These are phyloP conservation scores for Arabis alpina DNA, from an alignment of 345 rosid species.

Conservation along the genomic window DNA sequence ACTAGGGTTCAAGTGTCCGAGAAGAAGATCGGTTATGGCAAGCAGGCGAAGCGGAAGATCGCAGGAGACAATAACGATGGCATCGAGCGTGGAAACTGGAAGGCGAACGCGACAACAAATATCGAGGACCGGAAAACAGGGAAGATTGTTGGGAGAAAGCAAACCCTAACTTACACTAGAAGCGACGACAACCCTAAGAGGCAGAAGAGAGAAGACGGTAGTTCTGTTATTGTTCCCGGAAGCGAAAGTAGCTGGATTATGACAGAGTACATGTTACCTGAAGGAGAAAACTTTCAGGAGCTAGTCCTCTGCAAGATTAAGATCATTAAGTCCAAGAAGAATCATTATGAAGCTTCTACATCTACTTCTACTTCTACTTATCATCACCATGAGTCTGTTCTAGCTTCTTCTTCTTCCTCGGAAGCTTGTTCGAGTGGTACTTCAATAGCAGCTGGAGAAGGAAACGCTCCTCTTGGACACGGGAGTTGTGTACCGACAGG, in stretches of 20 bases:
- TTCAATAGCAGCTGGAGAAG: too few relatives aligned
- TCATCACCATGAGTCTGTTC: background rate
- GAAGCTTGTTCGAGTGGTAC: too few relatives aligned
- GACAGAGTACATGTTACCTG: constrained; percentile 13
- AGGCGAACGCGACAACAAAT: background rate
- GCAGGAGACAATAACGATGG: background rate
- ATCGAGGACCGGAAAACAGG: background rate
- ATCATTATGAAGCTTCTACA: background rate
- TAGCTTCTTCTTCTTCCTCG: too few relatives aligned
- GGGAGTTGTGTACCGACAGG: too few relatives aligned
- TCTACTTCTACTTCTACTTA: background rate
- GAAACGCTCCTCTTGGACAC: too few relatives aligned
- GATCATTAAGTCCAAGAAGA: background rate
- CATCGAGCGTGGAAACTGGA: background rate
- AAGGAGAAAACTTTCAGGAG: background rate
- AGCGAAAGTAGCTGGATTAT: constrained; percentile 18
- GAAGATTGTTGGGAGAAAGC: background rate
- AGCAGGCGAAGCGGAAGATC: background rate
- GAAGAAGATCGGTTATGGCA: background rate
- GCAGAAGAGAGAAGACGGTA: background rate
- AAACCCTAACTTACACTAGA: background rate
- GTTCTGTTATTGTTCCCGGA: background rate
- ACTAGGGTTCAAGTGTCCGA: background rate
- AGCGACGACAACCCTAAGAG: background rate
- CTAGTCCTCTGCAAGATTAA: constrained; percentile 15